Evolutionary conservation across 2,329 filamentous ascomycete genomes (phyloP).

Genomic region (Colletotrichum tamarilloi): DNA sequence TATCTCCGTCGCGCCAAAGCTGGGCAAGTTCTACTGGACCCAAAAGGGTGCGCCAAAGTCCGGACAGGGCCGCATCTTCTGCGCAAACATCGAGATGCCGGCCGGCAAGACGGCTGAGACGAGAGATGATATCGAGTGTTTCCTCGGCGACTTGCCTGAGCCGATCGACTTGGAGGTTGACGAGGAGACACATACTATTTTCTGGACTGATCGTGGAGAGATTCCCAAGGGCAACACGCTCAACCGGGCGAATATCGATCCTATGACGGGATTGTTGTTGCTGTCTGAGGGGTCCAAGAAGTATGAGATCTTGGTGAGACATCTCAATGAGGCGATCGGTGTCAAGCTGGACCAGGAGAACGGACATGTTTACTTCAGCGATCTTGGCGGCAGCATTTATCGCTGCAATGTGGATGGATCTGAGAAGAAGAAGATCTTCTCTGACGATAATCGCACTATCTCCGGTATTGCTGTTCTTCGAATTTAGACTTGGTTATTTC

Average conservation of each 20-base stretch:
- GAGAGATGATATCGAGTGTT: conserved; percentile 53
- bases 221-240: conserved; percentile 64
- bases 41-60: conserved; percentile 68
- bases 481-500: not conserved
- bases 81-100: conserved; percentile 55
- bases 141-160: conserved; percentile 61
- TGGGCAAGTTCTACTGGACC: conserved; percentile 67
- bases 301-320: conserved; percentile 44
- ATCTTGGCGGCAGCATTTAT: conserved; percentile 53
- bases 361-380: conserved; percentile 50
- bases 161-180: conserved; percentile 69
- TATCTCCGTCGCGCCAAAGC: conserved; percentile 56
- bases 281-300: not conserved
- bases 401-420: conserved; percentile 46
- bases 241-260: conserved; percentile 48
- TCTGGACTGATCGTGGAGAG: conserved; percentile 72
- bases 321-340: conserved; percentile 60
- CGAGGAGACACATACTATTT: conserved; percentile 55
- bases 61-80: conserved; percentile 62
- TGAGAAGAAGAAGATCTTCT: conserved; percentile 41
- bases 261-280: conserved; percentile 30
- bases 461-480: conserved; percentile 11
- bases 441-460: conserved; percentile 29
- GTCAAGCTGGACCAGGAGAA: conserved; percentile 52
- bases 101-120: conserved; percentile 44